Conservation (phyloP, 345 rosid genomes). For the Bruguiera sexangula region DNA sequence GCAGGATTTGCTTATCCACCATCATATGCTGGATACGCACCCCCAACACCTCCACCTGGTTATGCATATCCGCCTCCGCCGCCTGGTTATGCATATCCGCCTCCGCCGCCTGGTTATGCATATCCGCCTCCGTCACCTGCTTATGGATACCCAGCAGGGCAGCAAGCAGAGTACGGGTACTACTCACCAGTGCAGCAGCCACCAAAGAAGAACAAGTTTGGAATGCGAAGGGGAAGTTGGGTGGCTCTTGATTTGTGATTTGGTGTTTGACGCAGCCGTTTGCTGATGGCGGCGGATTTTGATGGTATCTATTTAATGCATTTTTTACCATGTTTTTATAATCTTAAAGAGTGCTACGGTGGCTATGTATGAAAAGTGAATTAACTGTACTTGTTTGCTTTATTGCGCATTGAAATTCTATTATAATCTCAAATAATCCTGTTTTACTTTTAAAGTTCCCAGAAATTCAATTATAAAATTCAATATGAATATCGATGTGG, state of each 20-base stretch:
- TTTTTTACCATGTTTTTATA: background rate
- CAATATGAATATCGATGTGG: too few species aligned
- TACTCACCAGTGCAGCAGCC: slow-evolving; percentile 41
- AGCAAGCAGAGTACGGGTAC: slow-evolving; percentile 34
- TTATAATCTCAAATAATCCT: too few species aligned
- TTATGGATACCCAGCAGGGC: slow-evolving; percentile 30
- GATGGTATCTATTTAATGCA: slow-evolving; percentile 45
- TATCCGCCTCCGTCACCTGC: too few species aligned
- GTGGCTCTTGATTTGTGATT: slow-evolving; percentile 59
- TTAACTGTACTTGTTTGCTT: too few species aligned
- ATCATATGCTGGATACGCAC: slow-evolving; percentile 17
- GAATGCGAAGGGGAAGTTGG: slow-evolving; percentile 49
- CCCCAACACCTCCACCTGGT: slow-evolving; percentile 26
- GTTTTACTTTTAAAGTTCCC: too few species aligned
- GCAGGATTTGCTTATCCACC: slow-evolving; percentile 30
- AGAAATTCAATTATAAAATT: too few species aligned
- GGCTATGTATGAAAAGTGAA: too few species aligned
- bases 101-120: too few species aligned
- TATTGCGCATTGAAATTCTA: too few species aligned
- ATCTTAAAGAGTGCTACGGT: too few species aligned
- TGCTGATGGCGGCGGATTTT: too few species aligned
- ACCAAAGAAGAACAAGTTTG: slow-evolving; percentile 49
- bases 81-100: background rate
- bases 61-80: background rate
- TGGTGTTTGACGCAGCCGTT: background rate